Conservation (phyloP, 208 protist genomes). For the Angomonas ambiguus region DNA sequence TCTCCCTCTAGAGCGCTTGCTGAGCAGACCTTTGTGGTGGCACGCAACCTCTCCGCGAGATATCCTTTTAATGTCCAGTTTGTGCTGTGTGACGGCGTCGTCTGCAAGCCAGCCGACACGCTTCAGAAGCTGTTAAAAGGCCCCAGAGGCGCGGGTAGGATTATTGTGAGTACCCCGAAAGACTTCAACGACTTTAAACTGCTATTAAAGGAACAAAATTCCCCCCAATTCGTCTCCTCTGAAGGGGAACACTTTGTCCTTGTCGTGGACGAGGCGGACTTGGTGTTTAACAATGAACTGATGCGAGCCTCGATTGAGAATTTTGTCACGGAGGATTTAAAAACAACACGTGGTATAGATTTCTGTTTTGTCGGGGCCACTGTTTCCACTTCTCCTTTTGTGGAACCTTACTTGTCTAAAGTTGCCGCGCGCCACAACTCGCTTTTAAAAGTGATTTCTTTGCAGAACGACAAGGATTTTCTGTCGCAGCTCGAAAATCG, state of each 20-base stretch:
- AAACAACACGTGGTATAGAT: constrained; percentile 15
- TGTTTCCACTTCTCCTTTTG: constrained; percentile 62
- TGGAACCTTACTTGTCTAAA: constrained; percentile 15
- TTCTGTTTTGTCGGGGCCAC: constrained; percentile 85
- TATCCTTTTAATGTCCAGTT: constrained; percentile 74
- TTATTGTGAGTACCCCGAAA: constrained; percentile 78
- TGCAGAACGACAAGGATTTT: constrained; percentile 44
- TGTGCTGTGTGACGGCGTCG: constrained; percentile 69
- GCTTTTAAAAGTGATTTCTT: constrained; percentile 18
- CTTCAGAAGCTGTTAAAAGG: constrained; percentile 38
- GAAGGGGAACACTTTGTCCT: constrained; percentile 46
- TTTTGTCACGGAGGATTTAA: background rate
- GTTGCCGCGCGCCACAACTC: constrained; percentile 27
- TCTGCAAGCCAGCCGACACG: constrained; percentile 33
- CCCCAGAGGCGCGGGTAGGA: constrained; percentile 57
- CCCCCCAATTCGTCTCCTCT: background rate
- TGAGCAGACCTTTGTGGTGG: constrained; percentile 86
- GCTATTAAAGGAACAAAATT: constrained; percentile 2
- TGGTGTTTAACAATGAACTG: constrained; percentile 65
- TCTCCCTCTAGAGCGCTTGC: constrained; percentile 80
- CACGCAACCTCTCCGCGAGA: constrained; percentile 53
- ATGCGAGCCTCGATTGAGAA: constrained; percentile 37
- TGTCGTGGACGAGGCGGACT: constrained; percentile 85
- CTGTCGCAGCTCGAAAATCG: constrained; percentile 69
- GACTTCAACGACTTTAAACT: constrained; percentile 26